Percentiles rank a stretch among this genome's conserved stretches.
These are phyloP conservation scores for Kitagawia praeruptora DNA, from an alignment of 129 eudicot genomes.

Conservation along the genomic window DNA sequence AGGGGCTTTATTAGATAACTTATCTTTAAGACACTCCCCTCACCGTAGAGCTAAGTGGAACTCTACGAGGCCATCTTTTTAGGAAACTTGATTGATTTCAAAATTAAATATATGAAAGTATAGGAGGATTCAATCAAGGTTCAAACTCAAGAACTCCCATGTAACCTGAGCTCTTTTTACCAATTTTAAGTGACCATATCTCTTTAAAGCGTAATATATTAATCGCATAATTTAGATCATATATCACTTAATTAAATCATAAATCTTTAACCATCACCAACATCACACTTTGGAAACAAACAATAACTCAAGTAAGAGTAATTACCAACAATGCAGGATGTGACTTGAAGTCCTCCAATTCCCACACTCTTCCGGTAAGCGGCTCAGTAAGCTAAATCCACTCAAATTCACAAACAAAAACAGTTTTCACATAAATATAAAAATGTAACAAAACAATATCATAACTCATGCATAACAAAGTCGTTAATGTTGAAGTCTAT, in stretches of 20 bases:
- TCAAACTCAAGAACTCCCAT: too few relatives aligned
- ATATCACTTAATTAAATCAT: too few relatives aligned
- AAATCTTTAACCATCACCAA: not conserved
- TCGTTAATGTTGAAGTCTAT: too few relatives aligned
- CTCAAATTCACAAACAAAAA: not conserved
- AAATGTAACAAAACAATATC: too few relatives aligned
- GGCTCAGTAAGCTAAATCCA: slow-evolving; percentile 75
- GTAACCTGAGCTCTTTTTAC: too few relatives aligned
- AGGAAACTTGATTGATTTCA: too few relatives aligned
- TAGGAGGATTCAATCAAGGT: too few relatives aligned
- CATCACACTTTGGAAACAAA: not conserved
- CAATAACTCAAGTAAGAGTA: not conserved
- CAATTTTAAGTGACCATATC: too few relatives aligned
- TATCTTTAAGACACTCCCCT: not conserved
- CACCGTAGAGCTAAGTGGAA: not conserved
- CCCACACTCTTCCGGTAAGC: slow-evolving; percentile 73
- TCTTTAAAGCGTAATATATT: too few relatives aligned
- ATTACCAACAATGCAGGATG: slow-evolving; percentile 82
- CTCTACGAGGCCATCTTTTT: not conserved
- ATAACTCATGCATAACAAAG: not conserved
- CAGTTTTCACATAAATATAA: not conserved
- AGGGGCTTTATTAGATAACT: not conserved
- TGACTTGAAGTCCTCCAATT: slow-evolving; percentile 65
- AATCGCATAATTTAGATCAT: too few relatives aligned
- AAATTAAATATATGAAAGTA: too few relatives aligned